Conservation (phyloP, 2,329 filamentous ascomycete species). For the Onygenales sp. region DNA sequence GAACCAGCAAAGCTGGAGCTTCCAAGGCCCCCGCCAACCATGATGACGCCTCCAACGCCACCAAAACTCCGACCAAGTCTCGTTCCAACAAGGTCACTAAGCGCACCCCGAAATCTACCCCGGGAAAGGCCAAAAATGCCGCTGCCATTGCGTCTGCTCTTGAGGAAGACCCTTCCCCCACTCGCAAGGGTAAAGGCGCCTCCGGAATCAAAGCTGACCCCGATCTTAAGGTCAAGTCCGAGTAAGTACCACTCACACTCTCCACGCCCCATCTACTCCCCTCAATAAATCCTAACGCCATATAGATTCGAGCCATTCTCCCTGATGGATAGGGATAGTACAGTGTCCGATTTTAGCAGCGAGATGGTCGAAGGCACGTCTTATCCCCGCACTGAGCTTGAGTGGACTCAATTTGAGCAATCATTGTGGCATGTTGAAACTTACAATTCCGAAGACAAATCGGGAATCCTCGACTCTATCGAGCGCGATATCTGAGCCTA, state of each 20-base stretch:
- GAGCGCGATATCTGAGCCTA: background rate
- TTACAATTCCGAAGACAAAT: constrained; percentile 3
- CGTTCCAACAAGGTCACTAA: constrained; percentile 11
- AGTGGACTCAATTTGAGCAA: constrained; percentile 2
- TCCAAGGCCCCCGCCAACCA: background rate
- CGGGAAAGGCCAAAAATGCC: constrained; percentile 6
- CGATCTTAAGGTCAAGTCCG: background rate
- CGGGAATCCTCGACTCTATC: background rate
- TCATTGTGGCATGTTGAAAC: constrained; percentile 2
- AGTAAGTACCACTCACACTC: background rate
- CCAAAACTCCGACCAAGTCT: constrained; percentile 3
- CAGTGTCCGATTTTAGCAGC: constrained; percentile 2
- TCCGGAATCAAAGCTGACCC: background rate
- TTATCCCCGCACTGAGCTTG: constrained; percentile 4
- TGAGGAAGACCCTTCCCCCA: background rate
- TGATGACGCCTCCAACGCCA: background rate
- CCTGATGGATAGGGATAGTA: too few relatives aligned
- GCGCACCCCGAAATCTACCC: constrained; percentile 6
- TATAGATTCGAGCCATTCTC: too few relatives aligned
- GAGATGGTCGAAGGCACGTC: constrained; percentile 10
- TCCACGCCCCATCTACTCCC: background rate
- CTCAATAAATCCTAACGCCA: background rate
- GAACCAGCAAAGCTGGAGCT: background rate
- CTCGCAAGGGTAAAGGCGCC: background rate
- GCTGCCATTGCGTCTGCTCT: background rate